Evolutionary conservation across 2,329 filamentous ascomycete species (phyloP), one percentile per base, ranked within the genome.

Genomic region (Apiospora sp.): DNA sequence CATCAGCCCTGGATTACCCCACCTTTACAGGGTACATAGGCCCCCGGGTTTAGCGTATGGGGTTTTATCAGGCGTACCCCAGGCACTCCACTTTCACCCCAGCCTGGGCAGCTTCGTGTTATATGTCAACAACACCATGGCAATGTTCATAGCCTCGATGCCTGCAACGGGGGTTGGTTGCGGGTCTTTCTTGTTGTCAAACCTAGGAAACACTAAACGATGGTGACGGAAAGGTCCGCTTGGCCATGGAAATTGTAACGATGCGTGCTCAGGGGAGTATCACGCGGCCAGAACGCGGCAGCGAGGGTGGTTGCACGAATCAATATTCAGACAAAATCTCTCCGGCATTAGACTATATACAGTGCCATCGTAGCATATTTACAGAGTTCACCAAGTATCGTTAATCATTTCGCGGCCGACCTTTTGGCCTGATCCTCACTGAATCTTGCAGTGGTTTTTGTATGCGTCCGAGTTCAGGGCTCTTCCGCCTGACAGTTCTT

Each of bases 391-490:
- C 58, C 16, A 37, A 64, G 19, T 73, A 48, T 79, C 78, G 85
- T 78, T 78, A 81, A 71, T 77, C 82, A 70, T 75, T 81, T 76
- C 79, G 79, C 76, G 82, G 85, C 75, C 83, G 83, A 73, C 80
- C 80, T 75, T 81, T 84, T 0, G 82, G 80, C 78, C 84, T 84
- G 73, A 81, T 82, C 77, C 85, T 82, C 70, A 77, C 75, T 37
- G 80, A 75, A 74, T 87, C 86, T 72, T 83, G 78, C 73, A 80
- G 78, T 71, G 83, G 78, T 77, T 89, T 89, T 74, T 86, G 86
- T 75, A 89, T 83, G 74, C 85, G 86, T 71, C 85, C 85, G 51
- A 83, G 74, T 72, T 86, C 86, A 44, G 85, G 86, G 80, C 84
- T 86, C 75, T 85, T 84, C 76, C 85, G 81, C 72, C 83, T 81